Conservation (phyloP, 306 rosid species). For the Sphenostylis stenocarpa region DNA sequence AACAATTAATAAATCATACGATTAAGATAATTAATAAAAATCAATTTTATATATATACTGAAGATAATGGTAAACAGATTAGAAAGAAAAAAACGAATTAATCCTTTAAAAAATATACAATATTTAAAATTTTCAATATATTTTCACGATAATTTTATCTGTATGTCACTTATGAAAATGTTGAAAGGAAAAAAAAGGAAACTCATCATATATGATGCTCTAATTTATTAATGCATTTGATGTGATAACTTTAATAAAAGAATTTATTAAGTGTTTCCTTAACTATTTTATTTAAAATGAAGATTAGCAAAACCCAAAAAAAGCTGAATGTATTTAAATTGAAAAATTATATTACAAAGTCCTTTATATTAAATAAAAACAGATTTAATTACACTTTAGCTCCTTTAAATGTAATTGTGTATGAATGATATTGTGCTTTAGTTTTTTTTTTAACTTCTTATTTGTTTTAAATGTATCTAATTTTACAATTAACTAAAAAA, state of each 20-base stretch:
- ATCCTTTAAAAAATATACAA: not conserved
- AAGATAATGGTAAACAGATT: not conserved
- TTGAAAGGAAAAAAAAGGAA: too few relatives aligned
- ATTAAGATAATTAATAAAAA: not conserved
- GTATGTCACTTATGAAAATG: not conserved
- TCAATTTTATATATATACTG: not conserved
- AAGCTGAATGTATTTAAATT: not conserved
- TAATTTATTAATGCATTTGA: not conserved
- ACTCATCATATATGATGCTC: too few relatives aligned
- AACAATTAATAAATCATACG: not conserved
- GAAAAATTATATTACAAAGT: not conserved
- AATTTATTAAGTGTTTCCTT: not conserved
- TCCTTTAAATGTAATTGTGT: too few relatives aligned
- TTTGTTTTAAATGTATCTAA: too few relatives aligned
- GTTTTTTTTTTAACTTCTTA: too few relatives aligned
- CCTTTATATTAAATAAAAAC: not conserved
- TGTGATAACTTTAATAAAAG: not conserved
- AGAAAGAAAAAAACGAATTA: not conserved
- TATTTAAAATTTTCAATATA: not conserved
- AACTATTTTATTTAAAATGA: not conserved
- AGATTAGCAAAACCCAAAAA: not conserved
- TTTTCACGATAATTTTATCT: not conserved
- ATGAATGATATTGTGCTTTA: not conserved
- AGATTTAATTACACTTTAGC: not conserved
- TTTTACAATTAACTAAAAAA: too few relatives aligned